Evolutionary conservation across 164 flowering plant genomes (phyloP), one percentile per base, ranked within the genome.

Genomic region (Amborella trichopoda): DNA sequence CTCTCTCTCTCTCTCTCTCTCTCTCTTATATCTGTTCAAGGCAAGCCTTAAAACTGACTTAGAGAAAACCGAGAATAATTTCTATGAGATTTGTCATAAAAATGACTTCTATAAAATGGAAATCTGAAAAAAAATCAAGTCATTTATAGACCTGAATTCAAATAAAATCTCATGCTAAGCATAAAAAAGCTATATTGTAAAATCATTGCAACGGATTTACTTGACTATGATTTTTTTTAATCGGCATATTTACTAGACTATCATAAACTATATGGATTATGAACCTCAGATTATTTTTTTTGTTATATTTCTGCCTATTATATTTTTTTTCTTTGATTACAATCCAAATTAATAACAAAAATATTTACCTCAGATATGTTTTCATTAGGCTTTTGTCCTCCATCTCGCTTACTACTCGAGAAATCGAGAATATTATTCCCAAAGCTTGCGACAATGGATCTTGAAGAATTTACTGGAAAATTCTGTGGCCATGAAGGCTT

Each of bases 351-450:
- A 41, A 3, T 18, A 6, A 10, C 17, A 16, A 3, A 27, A n/a
- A 16, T 2, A 13, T 40, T 20, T 40, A 83, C 94, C 82, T 81
- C 88, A 23, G 79, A 66, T 4, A 78, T 73, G 28, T 63, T 80
- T 59, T 81, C 88, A 11, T 69, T 73, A 4, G 68, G 72, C 1
- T 66, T 69, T 28, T 69, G 71, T 46, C 55, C 56, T 3, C 46
- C 64, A 34, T 65, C 70, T 3, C 48, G 27, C 46, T 68, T 67
- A 61, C 28, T 62, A 40, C 40, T 55, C 11, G 94, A 77, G 60
- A 81, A 83, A 65, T 83, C 82, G 67, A 78, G 54, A 68, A 83
- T 64, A 58, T 68, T 74, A 46, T 55, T 74, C 47, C 68, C 69
- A 59, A 71, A 68, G 54, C 71, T 81, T 6, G 89, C 75, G 24